Percentiles rank a stretch among this genome's conserved stretches.
Conservation (phyloP, 352 stramenopile genomes). For the Globisporangium nodosum region DNA sequence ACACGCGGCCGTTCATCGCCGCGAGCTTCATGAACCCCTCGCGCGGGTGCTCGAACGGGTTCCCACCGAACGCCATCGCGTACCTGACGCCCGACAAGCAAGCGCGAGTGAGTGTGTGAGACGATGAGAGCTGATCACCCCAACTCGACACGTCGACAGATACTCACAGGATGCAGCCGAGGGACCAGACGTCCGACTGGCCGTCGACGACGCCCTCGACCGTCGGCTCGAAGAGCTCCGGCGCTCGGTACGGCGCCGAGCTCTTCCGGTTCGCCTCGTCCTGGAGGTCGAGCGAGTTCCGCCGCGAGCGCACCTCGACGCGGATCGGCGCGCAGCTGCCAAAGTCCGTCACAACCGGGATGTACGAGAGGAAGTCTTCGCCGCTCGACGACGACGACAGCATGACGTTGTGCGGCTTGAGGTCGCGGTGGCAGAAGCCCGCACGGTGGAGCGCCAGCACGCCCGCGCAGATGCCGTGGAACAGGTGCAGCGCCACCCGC, state of each 20-base stretch:
- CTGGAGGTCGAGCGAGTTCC: conserved; percentile 72
- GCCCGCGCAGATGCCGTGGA: conserved; percentile 79
- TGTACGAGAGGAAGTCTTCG: conserved; percentile 66
- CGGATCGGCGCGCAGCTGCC: conserved; percentile 69
- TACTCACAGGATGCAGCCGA: conserved; percentile 76
- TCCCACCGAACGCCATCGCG: conserved; percentile 81
- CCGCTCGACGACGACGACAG: conserved; percentile 56
- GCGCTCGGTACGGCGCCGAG: conserved; percentile 75
- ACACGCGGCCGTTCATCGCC: conserved; percentile 69
- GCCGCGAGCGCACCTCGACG: conserved; percentile 58
- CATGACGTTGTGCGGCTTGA: conserved; percentile 84
- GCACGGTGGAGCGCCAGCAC: conserved; percentile 68
- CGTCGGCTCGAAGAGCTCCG: conserved; percentile 77
- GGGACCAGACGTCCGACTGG: conserved; percentile 81
- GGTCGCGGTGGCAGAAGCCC: conserved; percentile 80
- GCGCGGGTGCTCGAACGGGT: conserved; percentile 70
- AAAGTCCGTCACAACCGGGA: conserved; percentile 84
- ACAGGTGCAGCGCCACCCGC: conserved; percentile 71
- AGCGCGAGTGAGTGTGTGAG: background rate
- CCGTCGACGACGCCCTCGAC: conserved; percentile 64
- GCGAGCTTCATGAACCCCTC: conserved; percentile 85
- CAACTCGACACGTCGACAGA: background rate
- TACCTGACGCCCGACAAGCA: conserved; percentile 27
- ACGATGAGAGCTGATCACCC: background rate
- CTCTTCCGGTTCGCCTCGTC: conserved; percentile 80